These are phyloP conservation scores for Moelleriella libera DNA, from an alignment of 2,329 filamentous ascomycete genomes.

Conservation along the genomic window DNA sequence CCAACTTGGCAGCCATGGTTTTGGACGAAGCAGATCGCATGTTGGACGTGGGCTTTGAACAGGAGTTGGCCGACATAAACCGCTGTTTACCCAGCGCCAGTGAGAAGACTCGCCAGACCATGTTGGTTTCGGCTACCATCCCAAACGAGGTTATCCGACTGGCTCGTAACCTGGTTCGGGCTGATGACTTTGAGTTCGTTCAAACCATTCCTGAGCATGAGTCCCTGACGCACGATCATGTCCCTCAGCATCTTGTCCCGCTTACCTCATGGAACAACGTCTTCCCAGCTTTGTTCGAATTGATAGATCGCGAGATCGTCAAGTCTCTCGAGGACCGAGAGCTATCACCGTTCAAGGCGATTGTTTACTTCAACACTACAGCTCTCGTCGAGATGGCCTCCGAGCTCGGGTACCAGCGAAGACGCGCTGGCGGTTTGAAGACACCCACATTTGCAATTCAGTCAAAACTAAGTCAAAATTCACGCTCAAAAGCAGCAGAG, in stretches of 20 bases:
- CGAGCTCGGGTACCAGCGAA: constrained; percentile 30
- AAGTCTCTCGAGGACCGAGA: constrained; percentile 23
- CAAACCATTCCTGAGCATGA: constrained; percentile 79
- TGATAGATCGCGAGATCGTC: constrained; percentile 47
- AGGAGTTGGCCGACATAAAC: constrained; percentile 49
- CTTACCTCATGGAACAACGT: constrained; percentile 60
- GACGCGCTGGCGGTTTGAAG: constrained; percentile 22
- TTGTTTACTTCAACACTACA: constrained; percentile 79
- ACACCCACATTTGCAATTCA: constrained; percentile 50
- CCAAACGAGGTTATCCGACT: constrained; percentile 69
- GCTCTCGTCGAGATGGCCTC: constrained; percentile 53
- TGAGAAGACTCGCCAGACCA: constrained; percentile 64
- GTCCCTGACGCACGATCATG: constrained; percentile 66
- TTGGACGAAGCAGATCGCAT: constrained; percentile 97
- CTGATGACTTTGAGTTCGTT: constrained; percentile 70
- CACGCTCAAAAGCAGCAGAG: constrained; percentile 58
- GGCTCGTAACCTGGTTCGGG: constrained; percentile 65
- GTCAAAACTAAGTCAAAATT: constrained; percentile 55
- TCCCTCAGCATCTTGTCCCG: constrained; percentile 65
- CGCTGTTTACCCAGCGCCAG: constrained; percentile 44
- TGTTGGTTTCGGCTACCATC: constrained; percentile 92
- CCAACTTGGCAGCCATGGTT: constrained; percentile 78
- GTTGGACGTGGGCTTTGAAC: constrained; percentile 82
- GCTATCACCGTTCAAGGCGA: constrained; percentile 73
- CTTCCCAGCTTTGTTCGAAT: constrained; percentile 63